A percentile compares a stretch with the other conserved stretches of the same genome.
These are phyloP conservation scores for Trametes gibbosa DNA, from an alignment of 768 basidiomycete genomes.

Conservation along the genomic window DNA sequence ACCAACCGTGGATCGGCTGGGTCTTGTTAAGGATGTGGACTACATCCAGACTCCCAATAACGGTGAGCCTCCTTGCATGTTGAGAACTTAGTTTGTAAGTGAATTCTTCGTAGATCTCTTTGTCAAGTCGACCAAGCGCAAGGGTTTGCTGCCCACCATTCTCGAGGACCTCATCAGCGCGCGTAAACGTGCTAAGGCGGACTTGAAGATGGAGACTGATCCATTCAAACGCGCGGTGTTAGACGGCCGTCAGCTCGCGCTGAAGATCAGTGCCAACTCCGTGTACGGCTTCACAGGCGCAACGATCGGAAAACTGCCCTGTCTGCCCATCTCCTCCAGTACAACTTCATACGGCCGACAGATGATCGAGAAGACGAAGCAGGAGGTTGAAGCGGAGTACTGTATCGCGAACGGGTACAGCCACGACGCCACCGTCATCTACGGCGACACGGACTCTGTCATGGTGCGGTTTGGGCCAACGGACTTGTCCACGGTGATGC, in stretches of 20 bases:
- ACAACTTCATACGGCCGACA: slow-evolving; percentile 95
- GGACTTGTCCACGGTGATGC: slow-evolving; percentile 86
- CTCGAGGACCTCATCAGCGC: slow-evolving; percentile 92
- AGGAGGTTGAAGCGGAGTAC: slow-evolving; percentile 91
- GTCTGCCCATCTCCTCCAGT: slow-evolving; percentile 93
- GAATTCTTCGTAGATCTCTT: slow-evolving; percentile 67
- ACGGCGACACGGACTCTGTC: slow-evolving; percentile 98
- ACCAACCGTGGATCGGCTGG: slow-evolving; percentile 69
- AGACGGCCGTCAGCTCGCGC: slow-evolving; percentile 93
- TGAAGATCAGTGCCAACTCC: slow-evolving; percentile 99
- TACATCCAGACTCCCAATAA: slow-evolving; percentile 96
- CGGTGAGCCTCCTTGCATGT: slow-evolving; percentile 45
- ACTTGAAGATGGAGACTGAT: slow-evolving; percentile 95
- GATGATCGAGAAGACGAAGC: slow-evolving; percentile 97
- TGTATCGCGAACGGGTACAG: slow-evolving; percentile 79
- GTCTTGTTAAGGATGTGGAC: slow-evolving; percentile 79
- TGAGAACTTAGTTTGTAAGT: not conserved
- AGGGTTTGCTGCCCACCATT: slow-evolving; percentile 88
- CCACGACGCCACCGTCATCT: slow-evolving; percentile 92
- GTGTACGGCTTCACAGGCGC: slow-evolving; percentile 99
- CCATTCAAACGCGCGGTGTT: slow-evolving; percentile 96
- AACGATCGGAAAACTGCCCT: slow-evolving; percentile 94
- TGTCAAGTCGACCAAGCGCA: slow-evolving; percentile 65
- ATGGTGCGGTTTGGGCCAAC: slow-evolving; percentile 96
- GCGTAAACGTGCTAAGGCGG: slow-evolving; percentile 91